Conservation (phyloP, 2,329 filamentous ascomycete species). For the Verticillium zaregamsianum region DNA sequence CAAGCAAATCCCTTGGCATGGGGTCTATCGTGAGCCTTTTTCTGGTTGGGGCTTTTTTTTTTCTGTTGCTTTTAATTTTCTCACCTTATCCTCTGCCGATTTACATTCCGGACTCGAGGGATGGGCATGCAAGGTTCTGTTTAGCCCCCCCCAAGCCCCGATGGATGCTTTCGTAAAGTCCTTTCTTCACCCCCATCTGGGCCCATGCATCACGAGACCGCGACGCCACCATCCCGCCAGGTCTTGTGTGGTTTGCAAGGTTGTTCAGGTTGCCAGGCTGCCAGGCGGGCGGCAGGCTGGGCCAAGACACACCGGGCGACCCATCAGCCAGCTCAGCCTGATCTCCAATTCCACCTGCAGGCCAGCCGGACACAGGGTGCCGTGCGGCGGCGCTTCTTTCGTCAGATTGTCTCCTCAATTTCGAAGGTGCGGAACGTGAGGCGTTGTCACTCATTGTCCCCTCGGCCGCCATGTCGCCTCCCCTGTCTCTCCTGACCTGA, state of each 20-base stretch:
- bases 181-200: not conserved
- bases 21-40: not conserved
- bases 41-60: not conserved
- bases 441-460: not conserved
- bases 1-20: not conserved
- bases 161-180: not conserved
- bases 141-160: not conserved
- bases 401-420: not conserved
- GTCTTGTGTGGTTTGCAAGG: not conserved
- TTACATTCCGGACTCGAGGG: not conserved
- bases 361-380: not conserved
- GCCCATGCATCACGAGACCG: not conserved
- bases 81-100: not conserved
- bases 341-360: not conserved
- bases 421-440: not conserved
- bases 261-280: not conserved
- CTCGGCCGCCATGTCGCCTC: not conserved
- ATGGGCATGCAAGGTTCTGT: not conserved
- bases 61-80: not conserved
- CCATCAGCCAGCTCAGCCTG: not conserved
- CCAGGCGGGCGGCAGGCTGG: not conserved
- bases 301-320: not conserved
- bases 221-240: not conserved
- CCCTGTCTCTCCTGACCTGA: not conserved
- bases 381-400: not conserved